phyloP scores from a whole-genome alignment of 1,284 basidiomycete genomes.

The Moesziomyces sp. region DNA sequence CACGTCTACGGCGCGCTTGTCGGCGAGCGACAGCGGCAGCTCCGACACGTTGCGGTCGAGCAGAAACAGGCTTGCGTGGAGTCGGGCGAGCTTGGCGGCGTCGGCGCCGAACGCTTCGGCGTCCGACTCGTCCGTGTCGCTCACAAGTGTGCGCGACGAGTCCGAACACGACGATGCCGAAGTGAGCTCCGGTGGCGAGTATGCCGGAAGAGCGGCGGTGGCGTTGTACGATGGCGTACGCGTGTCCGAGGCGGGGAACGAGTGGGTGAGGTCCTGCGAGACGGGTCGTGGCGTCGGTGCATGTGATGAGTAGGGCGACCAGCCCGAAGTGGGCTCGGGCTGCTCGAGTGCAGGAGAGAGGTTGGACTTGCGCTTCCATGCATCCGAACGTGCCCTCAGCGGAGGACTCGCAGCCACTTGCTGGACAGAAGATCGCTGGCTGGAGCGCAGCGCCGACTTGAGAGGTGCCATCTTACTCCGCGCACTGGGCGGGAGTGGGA shows the following conservation, averaged over 20 bases:
- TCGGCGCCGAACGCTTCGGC: constrained; percentile 14
- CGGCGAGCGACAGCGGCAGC: constrained; percentile 20
- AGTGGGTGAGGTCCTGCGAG: constrained; percentile 6
- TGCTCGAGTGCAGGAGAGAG: constrained; percentile 4
- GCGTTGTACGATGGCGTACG: background rate
- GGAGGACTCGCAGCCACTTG: constrained; percentile 1
- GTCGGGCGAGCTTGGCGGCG: constrained; percentile 33
- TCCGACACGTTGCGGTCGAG: constrained; percentile 14
- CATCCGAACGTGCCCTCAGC: background rate
- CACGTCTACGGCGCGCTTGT: constrained; percentile 1
- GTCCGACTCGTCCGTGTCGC: constrained; percentile 6
- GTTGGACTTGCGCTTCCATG: background rate
- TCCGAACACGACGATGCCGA: constrained; percentile 9
- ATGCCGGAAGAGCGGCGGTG: background rate
- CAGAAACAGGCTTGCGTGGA: constrained; percentile 33
- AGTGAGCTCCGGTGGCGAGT: background rate
- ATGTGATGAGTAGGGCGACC: constrained; percentile 32
- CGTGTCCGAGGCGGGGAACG: background rate
- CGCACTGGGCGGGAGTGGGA: constrained; percentile 22
- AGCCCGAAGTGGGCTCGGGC: constrained; percentile 14
- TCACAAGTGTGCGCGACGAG: constrained; percentile 24
- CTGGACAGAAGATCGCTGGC: background rate
- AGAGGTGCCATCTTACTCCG: background rate
- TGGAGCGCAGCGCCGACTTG: constrained; percentile 24
- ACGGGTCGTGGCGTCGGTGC: constrained; percentile 29